Percentiles rank a stretch among this genome's conserved stretches.
phyloP scores from a whole-genome alignment of 257 asterid genomes.

The Salvia hispanica region DNA sequence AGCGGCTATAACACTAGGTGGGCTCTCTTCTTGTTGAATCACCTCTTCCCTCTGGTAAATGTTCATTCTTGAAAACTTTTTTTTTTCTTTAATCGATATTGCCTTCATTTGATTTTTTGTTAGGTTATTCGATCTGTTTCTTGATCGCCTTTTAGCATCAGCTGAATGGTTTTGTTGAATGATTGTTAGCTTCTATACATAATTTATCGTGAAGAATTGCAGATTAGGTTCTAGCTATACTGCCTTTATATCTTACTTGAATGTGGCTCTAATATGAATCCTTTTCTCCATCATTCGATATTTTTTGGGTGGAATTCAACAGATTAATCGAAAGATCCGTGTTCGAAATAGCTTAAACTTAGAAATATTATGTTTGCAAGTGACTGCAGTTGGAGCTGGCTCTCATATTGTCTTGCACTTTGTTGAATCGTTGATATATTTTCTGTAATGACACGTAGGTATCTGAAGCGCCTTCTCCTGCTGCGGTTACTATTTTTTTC shows the following conservation, averaged over 20 bases:
- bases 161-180: not conserved
- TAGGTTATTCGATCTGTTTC: conserved; percentile 11
- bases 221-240: not conserved
- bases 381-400: not conserved
- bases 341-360: not conserved
- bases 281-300: not conserved
- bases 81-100: not conserved
- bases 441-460: conserved; percentile 45
- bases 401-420: not conserved
- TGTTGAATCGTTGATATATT: not conserved
- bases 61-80: not conserved
- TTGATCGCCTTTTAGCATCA: conserved; percentile 4
- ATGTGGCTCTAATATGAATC: not conserved
- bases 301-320: not conserved
- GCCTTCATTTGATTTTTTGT: not conserved
- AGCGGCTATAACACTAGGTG: conserved; percentile 93
- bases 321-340: not conserved
- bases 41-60: conserved; percentile 75
- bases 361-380: not conserved
- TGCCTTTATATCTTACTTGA: not conserved
- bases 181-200: not conserved
- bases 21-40: conserved; percentile 89
- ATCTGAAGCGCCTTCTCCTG: conserved; percentile 61
- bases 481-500: conserved; percentile 73
- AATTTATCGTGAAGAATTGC: not conserved